Conservation (phyloP, 305 asterid species). For the Ilex paraguariensis region DNA sequence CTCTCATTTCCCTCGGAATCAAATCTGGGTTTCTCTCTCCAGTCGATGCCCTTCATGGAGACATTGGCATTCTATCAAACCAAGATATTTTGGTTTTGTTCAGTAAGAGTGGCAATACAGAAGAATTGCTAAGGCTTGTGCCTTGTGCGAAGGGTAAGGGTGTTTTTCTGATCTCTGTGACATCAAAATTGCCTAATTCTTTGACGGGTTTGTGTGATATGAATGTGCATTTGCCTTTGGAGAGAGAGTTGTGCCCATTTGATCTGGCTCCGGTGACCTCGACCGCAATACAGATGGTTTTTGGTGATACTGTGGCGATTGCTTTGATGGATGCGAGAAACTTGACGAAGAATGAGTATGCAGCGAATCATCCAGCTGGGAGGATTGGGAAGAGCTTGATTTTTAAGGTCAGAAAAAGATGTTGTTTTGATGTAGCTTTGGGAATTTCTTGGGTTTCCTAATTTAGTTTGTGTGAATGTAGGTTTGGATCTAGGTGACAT, state of each 20-base stretch:
- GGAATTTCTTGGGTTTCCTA: too few relatives aligned
- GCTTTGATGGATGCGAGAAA: constrained; percentile 82
- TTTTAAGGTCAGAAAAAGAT: constrained; percentile 47
- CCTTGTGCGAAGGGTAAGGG: constrained; percentile 91
- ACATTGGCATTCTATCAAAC: constrained; percentile 69
- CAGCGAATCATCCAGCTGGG: constrained; percentile 51
- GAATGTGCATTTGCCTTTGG: constrained; percentile 86
- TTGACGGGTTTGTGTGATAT: constrained; percentile 55
- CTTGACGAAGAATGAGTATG: constrained; percentile 76
- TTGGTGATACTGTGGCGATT: constrained; percentile 88
- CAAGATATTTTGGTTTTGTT: constrained; percentile 67
- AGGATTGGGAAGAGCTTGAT: constrained; percentile 87
- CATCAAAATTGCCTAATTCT: constrained; percentile 68
- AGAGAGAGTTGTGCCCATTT: constrained; percentile 80
- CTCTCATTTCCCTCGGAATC: constrained; percentile 30
- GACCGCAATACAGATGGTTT: constrained; percentile 92
- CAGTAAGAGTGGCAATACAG: constrained; percentile 92
- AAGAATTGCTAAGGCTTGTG: constrained; percentile 28
- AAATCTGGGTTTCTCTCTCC: constrained; percentile 77
- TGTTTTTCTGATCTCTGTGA: constrained; percentile 65
- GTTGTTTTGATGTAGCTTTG: too few relatives aligned
- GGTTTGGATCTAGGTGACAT: too few relatives aligned
- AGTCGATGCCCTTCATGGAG: constrained; percentile 87
- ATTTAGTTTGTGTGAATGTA: too few relatives aligned
- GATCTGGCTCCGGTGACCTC: constrained; percentile 97